Base-by-base conservation (phyloP, 805 yeast genomes). In the Starmera pachycereana region DNA sequence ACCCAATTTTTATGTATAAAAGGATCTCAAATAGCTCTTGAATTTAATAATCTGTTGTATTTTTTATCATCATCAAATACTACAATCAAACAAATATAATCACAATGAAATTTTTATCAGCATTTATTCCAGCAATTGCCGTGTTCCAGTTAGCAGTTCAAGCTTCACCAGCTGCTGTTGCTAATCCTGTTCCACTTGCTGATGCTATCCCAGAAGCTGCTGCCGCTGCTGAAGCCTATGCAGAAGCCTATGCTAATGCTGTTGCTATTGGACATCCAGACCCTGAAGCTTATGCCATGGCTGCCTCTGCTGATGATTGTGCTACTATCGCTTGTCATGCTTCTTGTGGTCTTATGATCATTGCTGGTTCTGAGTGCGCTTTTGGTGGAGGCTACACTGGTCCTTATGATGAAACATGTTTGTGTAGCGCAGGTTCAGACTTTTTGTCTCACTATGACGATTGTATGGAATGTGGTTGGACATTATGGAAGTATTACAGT, bases 401-500 rank as follows among this genome's bases (percentile, higher is more conserved):
- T 14, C 58, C 63, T 35, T 61, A 55, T 51, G 58, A 57, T 46
- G 25, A 44, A 28, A 40, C 46, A 12, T 60, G 66, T 51, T 47
- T 63, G 34, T 63, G 69, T 60, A 36, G 47, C 12, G 35, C 41
- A 0, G 62, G 37, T 30, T 38, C 61, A 28, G 22, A 42, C 6
- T 63, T 63, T 53, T 13, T 51, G 37, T 31, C 40, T 9, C 47
- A 52, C 35, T 60, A 62, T 44, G 46, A 48, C n/a, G 44, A 46
- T 7, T 64, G 69, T 52, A 53, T 64, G 47, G 62, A 51, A 37
- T 64, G 68, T 58, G 68, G 66, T 35, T 62, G 68, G 65, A 60
- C 65, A 39, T 45, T 63, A 44, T 63, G 67, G 67, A 42, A 42
- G 37, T 59, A 62, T 48, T 63, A 63, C 47, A 61, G 64, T 32